Conservation (phyloP, 2,329 filamentous ascomycete genomes). For the Fusarium burgessii region DNA sequence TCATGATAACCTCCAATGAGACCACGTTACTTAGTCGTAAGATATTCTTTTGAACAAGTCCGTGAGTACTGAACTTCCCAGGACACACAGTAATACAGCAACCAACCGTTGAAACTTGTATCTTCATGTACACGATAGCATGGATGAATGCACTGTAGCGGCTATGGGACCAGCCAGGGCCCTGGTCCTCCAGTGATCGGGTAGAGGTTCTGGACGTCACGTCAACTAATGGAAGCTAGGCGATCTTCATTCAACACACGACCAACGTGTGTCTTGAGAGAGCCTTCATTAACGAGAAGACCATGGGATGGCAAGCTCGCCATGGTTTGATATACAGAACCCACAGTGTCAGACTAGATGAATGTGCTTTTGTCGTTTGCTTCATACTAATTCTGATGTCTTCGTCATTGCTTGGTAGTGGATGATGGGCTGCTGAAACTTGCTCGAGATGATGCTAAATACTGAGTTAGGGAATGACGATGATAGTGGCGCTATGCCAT, state of each 20-base stretch:
- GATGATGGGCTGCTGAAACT: constrained; percentile 14
- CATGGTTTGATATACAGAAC: background rate
- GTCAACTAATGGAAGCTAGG: constrained; percentile 20
- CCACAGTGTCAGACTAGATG: background rate
- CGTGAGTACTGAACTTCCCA: constrained; percentile 2
- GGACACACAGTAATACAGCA: constrained; percentile 11
- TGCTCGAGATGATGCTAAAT: background rate
- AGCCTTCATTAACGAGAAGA: constrained; percentile 10
- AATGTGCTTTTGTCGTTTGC: background rate
- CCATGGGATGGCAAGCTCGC: background rate
- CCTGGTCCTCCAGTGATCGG: constrained; percentile 30
- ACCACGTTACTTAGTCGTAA: background rate
- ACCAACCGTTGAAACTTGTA: constrained; percentile 21
- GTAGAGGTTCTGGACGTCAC: constrained; percentile 8
- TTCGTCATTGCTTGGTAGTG: constrained; percentile 9
- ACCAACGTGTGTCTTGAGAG: background rate
- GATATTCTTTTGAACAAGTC: background rate
- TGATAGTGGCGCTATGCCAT: background rate
- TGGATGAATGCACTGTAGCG: constrained; percentile 16
- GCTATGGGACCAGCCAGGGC: constrained; percentile 27
- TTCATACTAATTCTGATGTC: background rate
- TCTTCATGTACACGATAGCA: constrained; percentile 18
- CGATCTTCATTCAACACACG: constrained; percentile 26
- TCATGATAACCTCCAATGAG: constrained; percentile 3
- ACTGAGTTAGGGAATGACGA: constrained; percentile 12